Evolutionary conservation across 306 rosid species (phyloP).

Genomic region (Benincasa hispida): DNA sequence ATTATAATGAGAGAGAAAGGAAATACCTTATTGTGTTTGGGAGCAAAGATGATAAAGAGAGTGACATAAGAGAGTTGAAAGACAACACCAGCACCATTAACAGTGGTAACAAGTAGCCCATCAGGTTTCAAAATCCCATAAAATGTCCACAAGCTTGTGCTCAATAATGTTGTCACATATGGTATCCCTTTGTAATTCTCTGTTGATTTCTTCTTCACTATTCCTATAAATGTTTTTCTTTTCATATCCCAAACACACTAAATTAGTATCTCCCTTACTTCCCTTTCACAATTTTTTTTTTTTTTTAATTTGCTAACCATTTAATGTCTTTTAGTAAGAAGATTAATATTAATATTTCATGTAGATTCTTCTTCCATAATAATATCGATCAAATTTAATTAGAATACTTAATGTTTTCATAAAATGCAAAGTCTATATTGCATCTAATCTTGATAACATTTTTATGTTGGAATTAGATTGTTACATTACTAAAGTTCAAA

Average conservation of each 20-base stretch:
- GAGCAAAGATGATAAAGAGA: slow-evolving; percentile 33
- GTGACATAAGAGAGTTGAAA: slow-evolving; percentile 27
- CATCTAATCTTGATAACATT: no score
- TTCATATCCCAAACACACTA: background rate
- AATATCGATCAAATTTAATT: no score
- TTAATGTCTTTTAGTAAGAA: no score
- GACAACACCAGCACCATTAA: slow-evolving; percentile 35
- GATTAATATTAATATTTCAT: no score
- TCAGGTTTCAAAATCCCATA: slow-evolving; percentile 38
- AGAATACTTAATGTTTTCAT: no score
- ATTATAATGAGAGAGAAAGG: background rate
- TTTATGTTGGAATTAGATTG: no score
- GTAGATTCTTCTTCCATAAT: no score
- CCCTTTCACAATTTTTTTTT: background rate
- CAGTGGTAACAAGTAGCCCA: slow-evolving; percentile 26
- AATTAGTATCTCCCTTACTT: background rate
- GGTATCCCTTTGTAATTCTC: slow-evolving; percentile 31
- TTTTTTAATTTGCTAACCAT: no score
- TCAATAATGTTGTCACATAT: slow-evolving; percentile 29
- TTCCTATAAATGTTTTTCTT: slow-evolving; percentile 30
- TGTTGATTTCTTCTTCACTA: slow-evolving; percentile 47
- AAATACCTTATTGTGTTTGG: slow-evolving; percentile 32
- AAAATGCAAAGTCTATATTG: no score
- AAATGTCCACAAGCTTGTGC: slow-evolving; percentile 45
- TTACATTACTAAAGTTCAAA: no score